Percentiles rank a stretch among this genome's conserved stretches.
These are phyloP conservation scores for Lathyrus tuberosus DNA, from an alignment of 306 rosid genomes.

Conservation along the genomic window DNA sequence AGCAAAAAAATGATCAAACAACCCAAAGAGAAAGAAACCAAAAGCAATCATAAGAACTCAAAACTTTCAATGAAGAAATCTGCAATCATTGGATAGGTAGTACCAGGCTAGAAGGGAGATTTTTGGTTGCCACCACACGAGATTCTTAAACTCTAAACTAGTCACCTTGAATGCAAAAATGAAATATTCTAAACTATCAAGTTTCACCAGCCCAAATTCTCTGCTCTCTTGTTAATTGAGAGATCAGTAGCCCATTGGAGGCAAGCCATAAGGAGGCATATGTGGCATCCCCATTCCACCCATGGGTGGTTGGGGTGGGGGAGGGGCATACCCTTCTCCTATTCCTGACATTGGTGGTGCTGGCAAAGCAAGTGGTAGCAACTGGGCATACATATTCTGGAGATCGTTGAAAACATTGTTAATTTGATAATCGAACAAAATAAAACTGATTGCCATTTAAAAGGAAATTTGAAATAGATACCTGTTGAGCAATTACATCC, in stretches of 20 bases:
- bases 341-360: constrained; percentile 94
- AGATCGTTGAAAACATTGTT: constrained; percentile 42
- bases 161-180: constrained; percentile 35
- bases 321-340: constrained; percentile 61
- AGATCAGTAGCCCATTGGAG: constrained; percentile 69
- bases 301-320: constrained; percentile 73
- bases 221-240: constrained; percentile 11
- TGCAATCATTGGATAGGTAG: too few species aligned
- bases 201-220: constrained; percentile 36
- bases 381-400: constrained; percentile 97
- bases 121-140: constrained; percentile 38
- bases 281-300: constrained; percentile 97
- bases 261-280: constrained; percentile 89
- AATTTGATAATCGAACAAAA: constrained; percentile 18
- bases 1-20: constrained; percentile 37
- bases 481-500: constrained; percentile 86
- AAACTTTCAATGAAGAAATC: constrained; percentile 35
- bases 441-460: background rate
- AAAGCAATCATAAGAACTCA: constrained; percentile 33
- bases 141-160: constrained; percentile 32
- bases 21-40: constrained; percentile 26
- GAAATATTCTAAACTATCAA: constrained; percentile 39
- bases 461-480: constrained; percentile 35
- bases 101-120: too few species aligned
- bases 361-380: constrained; percentile 92